phyloP scores from a whole-genome alignment of 345 rosid species.

The Cardamine chenopodiifolia region DNA sequence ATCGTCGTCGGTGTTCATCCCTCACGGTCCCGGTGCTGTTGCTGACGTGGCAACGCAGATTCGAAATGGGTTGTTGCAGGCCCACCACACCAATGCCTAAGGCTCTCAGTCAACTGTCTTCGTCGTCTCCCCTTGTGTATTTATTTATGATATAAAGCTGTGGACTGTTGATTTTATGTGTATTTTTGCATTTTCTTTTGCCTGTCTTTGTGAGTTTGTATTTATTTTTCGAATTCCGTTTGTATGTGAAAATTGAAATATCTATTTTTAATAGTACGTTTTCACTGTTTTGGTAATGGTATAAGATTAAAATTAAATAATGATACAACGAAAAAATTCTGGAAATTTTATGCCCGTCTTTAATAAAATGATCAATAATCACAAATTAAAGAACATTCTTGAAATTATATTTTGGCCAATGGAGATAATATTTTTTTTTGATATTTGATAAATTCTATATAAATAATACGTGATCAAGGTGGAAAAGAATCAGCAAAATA shows the following conservation, averaged over 20 bases:
- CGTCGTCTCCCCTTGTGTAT: not conserved
- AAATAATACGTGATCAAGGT: not conserved
- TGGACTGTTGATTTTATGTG: not conserved
- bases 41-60: slow-evolving; percentile 46
- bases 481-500: not conserved
- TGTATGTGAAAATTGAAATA: not conserved
- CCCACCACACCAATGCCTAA: slow-evolving; percentile 7
- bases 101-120: slow-evolving; percentile 15
- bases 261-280: not conserved
- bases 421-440: not conserved
- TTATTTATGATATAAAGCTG: not conserved
- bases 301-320: no score
- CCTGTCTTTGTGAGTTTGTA: not conserved
- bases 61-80: slow-evolving; percentile 47
- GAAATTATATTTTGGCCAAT: not conserved
- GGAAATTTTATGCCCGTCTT: not conserved
- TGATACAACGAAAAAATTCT: not conserved
- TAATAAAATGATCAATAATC: not conserved
- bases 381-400: not conserved
- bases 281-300: not conserved
- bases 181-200: not conserved
- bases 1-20: slow-evolving; percentile 42
- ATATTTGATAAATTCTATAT: not conserved
- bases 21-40: slow-evolving; percentile 50
- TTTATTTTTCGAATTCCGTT: not conserved